Evolutionary conservation across 2,329 filamentous ascomycete species (phyloP).

Genomic region (Cercospora sesami): DNA sequence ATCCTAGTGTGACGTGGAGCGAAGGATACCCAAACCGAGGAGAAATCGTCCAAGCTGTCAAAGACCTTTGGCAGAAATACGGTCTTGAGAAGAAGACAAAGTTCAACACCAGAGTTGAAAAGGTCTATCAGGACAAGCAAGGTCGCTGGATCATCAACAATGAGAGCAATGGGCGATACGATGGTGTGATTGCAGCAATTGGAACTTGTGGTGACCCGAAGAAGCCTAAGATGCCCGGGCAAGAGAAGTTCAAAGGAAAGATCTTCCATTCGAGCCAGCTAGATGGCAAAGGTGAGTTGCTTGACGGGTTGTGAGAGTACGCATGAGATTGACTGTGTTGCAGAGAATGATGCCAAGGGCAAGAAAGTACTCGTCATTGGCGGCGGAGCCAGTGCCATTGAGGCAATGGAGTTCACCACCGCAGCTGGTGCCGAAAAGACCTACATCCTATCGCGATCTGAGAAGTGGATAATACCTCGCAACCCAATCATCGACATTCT

Average conservation of each 20-base stretch:
- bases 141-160: conserved; percentile 79
- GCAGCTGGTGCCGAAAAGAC: conserved; percentile 66
- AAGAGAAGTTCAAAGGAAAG: conserved; percentile 69
- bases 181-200: conserved; percentile 74
- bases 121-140: conserved; percentile 66
- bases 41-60: conserved; percentile 73
- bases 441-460: conserved; percentile 65
- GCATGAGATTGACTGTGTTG: conserved; percentile 36
- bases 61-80: conserved; percentile 72
- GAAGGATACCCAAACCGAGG: conserved; percentile 74
- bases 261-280: conserved; percentile 75
- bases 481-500: conserved; percentile 73
- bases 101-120: conserved; percentile 69
- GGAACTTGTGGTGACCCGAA: conserved; percentile 80
- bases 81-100: conserved; percentile 67
- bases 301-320: conserved; percentile 72
- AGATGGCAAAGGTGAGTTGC: conserved; percentile 62
- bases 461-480: conserved; percentile 55
- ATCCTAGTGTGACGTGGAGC: conserved; percentile 73
- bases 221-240: conserved; percentile 68
- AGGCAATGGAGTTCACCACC: conserved; percentile 77
- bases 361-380: conserved; percentile 80
- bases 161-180: conserved; percentile 67
- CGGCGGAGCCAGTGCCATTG: conserved; percentile 78
- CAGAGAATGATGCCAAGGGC: conserved; percentile 59